Conservation (phyloP, 1,139 yeast genomes). For the Suhomyces anneliseae region DNA sequence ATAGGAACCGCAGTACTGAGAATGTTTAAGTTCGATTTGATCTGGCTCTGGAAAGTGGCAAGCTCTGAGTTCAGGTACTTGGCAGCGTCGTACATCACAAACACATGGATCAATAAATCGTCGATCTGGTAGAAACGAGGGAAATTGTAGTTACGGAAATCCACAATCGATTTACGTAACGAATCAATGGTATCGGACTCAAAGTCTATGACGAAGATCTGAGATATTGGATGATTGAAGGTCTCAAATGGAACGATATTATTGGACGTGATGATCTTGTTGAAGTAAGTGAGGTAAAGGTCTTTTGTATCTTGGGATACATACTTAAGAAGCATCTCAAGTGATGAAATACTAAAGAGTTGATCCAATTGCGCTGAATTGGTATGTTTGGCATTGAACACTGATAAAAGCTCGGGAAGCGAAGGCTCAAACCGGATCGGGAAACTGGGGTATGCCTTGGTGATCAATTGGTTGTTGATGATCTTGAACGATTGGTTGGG, state of each 20-base stretch:
- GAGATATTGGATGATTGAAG: conserved; percentile 85
- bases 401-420: conserved; percentile 40
- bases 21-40: conserved; percentile 29
- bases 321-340: conserved; percentile 34
- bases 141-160: conserved; percentile 44
- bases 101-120: conserved; percentile 52
- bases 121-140: conserved; percentile 62
- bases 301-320: conserved; percentile 17
- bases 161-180: conserved; percentile 39
- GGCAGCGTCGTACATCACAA: conserved; percentile 38
- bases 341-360: conserved; percentile 42
- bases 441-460: conserved; percentile 44
- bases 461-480: conserved; percentile 43
- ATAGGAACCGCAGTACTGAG: conserved; percentile 32
- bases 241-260: conserved; percentile 80
- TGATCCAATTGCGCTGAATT: conserved; percentile 20
- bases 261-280: conserved; percentile 60
- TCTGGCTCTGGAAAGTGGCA: conserved; percentile 29
- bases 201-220: conserved; percentile 63
- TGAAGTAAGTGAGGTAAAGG: conserved; percentile 59
- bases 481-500: conserved; percentile 40
- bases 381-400: conserved; percentile 19
- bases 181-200: conserved; percentile 50
- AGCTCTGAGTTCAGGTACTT: conserved; percentile 18
- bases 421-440: conserved; percentile 48